phyloP scores from a whole-genome alignment of 352 stramenopile genomes.

The Albugo candida region DNA sequence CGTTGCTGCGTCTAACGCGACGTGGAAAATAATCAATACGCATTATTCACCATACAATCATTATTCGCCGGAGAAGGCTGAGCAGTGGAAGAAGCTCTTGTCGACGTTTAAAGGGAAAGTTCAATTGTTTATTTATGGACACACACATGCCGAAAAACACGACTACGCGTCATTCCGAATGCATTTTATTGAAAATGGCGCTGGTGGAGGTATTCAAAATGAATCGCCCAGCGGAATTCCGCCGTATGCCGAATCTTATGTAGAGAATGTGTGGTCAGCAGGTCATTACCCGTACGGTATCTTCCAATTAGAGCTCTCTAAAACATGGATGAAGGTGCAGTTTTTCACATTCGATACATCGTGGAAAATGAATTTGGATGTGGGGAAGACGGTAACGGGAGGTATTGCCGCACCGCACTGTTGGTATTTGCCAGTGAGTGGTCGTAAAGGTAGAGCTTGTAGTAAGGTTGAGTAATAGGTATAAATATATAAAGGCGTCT shows the following conservation, averaged over 20 bases:
- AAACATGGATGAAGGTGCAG: slow-evolving; percentile 32
- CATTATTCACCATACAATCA: slow-evolving; percentile 70
- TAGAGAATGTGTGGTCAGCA: slow-evolving; percentile 43
- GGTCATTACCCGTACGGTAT: slow-evolving; percentile 48
- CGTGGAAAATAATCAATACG: slow-evolving; percentile 73
- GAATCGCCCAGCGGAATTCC: slow-evolving; percentile 46
- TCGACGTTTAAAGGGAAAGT: slow-evolving; percentile 20
- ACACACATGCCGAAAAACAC: slow-evolving; percentile 60
- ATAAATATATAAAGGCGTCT: too few species aligned
- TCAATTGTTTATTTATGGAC: slow-evolving; percentile 45
- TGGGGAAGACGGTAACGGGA: slow-evolving; percentile 22
- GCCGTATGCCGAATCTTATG: slow-evolving; percentile 27
- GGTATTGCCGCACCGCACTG: slow-evolving; percentile 47
- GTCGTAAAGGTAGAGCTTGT: slow-evolving; percentile 18
- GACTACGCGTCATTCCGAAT: slow-evolving; percentile 38
- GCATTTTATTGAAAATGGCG: slow-evolving; percentile 65
- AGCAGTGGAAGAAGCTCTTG: slow-evolving; percentile 33
- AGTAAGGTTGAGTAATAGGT: slow-evolving; percentile 10
- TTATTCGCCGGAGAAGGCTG: slow-evolving; percentile 23
- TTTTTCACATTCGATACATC: slow-evolving; percentile 48
- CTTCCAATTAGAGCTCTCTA: slow-evolving; percentile 35
- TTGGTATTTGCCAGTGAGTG: slow-evolving; percentile 32
- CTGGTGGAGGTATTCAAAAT: slow-evolving; percentile 48
- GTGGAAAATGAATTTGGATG: slow-evolving; percentile 31
- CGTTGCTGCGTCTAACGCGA: slow-evolving; percentile 38